Evolutionary conservation across 441 rosid species (phyloP), one percentile per base, ranked within the genome.

Genomic region (Arabidopsis hybrid): DNA sequence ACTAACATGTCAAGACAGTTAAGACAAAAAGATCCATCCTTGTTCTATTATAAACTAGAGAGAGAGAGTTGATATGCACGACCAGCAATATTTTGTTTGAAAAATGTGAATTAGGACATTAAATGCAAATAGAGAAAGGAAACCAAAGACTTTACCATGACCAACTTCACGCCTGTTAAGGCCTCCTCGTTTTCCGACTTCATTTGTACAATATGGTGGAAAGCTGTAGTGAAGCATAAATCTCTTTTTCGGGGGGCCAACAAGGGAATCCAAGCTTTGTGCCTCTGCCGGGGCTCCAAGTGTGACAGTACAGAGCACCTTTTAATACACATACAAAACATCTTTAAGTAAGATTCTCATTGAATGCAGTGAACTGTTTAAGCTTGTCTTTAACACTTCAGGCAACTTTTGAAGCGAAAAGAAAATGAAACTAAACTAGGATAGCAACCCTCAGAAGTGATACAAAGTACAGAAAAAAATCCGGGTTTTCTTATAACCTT

Each of bases 91-190:
- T 39, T 11, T 40, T 40, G 8, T 53, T 26, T 36, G 46, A 18
- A 61, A 40, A 36, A 26, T 1, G 12, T 21, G 14, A 63, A 21
- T 5, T 11, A 62, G 58, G 29, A 53, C 18, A 71, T 9, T 38
- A 47, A 11, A 46, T 7, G 21, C 65, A 13, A 69, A 13, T 62
- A 21, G 21, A 43, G 57, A 55, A 65, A 67, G 39, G 9, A 58
- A n/a, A 69, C 36, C 8, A 64, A 60, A 43, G 55, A 50, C 67
- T 51, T 76, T 88, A 95, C 99, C 98, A 83, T 95, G 99, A 68
- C 99, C 98, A 79, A 95, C 98, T 91, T 95, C 98, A 78, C 98
- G 97, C 82, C 98, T 90, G 82, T 95, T 95, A 56, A 95, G 84
- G 83, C 99, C 98, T 74, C 75, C 82, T 75, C 85, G 85, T 89